Conservation (phyloP, 352 stramenopile species). For the Phytophthora podocarpi region DNA sequence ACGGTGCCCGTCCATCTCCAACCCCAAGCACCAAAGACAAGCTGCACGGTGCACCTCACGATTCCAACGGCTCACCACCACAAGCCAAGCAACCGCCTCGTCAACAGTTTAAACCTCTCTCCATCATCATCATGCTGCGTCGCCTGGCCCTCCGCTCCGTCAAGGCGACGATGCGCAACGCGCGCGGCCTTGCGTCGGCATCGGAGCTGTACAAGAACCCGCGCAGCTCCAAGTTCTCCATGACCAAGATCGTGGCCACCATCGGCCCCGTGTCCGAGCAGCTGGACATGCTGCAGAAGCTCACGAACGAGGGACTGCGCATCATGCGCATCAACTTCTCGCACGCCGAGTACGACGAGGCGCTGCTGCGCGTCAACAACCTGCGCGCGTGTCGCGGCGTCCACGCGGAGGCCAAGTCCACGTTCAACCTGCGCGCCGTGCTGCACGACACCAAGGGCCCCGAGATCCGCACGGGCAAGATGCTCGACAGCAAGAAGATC, state of each 20-base stretch:
- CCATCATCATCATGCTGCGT: constrained; percentile 31
- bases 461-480: constrained; percentile 94
- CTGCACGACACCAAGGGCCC: constrained; percentile 95
- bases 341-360: constrained; percentile 92
- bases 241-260: constrained; percentile 94
- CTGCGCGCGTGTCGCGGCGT: constrained; percentile 81
- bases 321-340: constrained; percentile 97
- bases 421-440: constrained; percentile 92
- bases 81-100: constrained; percentile 19
- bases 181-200: constrained; percentile 25
- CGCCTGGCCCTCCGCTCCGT: constrained; percentile 30
- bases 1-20: too few relatives aligned
- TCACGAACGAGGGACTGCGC: constrained; percentile 89
- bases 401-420: constrained; percentile 62
- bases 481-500: constrained; percentile 89
- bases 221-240: constrained; percentile 84
- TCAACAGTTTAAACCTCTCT: constrained; percentile 17
- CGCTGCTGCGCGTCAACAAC: constrained; percentile 77
- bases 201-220: constrained; percentile 76
- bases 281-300: constrained; percentile 75
- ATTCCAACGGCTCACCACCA: constrained; percentile 25
- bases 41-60: constrained; percentile 19
- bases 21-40: constrained; percentile 37
- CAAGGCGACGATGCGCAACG: constrained; percentile 20
- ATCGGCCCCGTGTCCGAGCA: constrained; percentile 90